Conservation (phyloP, 345 rosid genomes). For the Excoecaria cochinchinensis region DNA sequence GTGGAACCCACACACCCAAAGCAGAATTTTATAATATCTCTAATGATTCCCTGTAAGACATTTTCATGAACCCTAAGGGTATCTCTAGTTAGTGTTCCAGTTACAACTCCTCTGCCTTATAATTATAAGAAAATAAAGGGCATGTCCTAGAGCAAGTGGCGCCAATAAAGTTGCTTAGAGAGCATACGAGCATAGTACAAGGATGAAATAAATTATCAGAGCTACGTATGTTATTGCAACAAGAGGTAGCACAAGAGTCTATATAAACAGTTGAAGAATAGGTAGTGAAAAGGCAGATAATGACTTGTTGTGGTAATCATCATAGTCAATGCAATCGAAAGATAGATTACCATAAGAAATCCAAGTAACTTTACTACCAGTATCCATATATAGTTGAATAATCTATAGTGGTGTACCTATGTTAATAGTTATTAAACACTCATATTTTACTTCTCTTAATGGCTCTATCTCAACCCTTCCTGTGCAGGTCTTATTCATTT, state of each 20-base stretch:
- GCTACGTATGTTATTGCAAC: slow-evolving; percentile 61
- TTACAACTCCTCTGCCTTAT: slow-evolving; percentile 65
- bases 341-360: slow-evolving; percentile 78
- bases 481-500: slow-evolving; percentile 24
- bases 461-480: slow-evolving; percentile 48
- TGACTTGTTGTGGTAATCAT: slow-evolving; percentile 47
- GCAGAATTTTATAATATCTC: slow-evolving; percentile 52
- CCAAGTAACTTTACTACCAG: slow-evolving; percentile 92
- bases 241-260: slow-evolving; percentile 55
- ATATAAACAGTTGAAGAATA: slow-evolving; percentile 54
- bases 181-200: slow-evolving; percentile 67
- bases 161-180: slow-evolving; percentile 52
- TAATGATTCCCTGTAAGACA: slow-evolving; percentile 18
- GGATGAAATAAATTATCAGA: slow-evolving; percentile 74
- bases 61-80: slow-evolving; percentile 52
- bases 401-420: slow-evolving; percentile 73
- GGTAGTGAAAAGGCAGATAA: slow-evolving; percentile 51
- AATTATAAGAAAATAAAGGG: slow-evolving; percentile 81
- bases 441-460: slow-evolving; percentile 66
- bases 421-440: slow-evolving; percentile 60
- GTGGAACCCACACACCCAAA: slow-evolving; percentile 74
- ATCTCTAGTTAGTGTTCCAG: slow-evolving; percentile 64
- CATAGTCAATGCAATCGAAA: slow-evolving; percentile 72
- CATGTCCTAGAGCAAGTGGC: slow-evolving; percentile 64
- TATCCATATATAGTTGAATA: slow-evolving; percentile 76